These are phyloP conservation scores for Taphrina flavorubra DNA, from an alignment of 1,139 yeast genomes.

Conservation along the genomic window DNA sequence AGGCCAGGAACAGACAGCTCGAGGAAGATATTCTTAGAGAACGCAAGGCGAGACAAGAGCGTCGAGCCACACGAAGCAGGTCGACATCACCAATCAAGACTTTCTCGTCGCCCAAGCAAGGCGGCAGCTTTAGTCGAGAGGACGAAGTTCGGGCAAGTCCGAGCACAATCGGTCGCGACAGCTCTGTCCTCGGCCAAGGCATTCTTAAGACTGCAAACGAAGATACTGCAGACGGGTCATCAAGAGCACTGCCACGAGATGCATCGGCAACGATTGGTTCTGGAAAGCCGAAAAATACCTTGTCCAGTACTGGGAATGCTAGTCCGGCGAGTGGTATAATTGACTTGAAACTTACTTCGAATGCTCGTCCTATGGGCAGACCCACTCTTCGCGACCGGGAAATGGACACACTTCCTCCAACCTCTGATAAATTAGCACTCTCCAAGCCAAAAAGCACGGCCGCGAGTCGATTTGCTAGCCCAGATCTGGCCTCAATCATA, in stretches of 20 bases:
- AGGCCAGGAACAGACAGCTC: constrained; percentile 30
- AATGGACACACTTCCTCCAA: too few relatives aligned
- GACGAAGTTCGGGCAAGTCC: not conserved
- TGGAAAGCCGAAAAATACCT: too few relatives aligned
- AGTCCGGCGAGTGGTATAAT: too few relatives aligned
- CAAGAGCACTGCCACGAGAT: too few relatives aligned
- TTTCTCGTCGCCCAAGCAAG: not conserved
- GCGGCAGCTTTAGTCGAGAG: not conserved
- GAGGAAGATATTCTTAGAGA: constrained; percentile 35
- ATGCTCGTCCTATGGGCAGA: too few relatives aligned
- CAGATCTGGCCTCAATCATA: not conserved
- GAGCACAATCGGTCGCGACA: not conserved
- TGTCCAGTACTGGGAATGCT: too few relatives aligned
- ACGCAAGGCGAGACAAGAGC: constrained; percentile 30
- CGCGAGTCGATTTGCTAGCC: constrained; percentile 4
- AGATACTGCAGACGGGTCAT: too few relatives aligned
- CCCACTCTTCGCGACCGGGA: too few relatives aligned
- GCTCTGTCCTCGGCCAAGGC: not conserved
- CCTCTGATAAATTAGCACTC: too few relatives aligned
- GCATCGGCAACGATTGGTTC: too few relatives aligned
- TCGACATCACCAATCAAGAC: constrained; percentile 30
- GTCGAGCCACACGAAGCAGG: constrained; percentile 32
- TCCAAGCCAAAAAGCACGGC: not conserved
- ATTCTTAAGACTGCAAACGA: too few relatives aligned
- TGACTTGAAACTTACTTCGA: too few relatives aligned